phyloP scores from a whole-genome alignment of 2,329 filamentous ascomycete species.

The Aureobasidium sp. region DNA sequence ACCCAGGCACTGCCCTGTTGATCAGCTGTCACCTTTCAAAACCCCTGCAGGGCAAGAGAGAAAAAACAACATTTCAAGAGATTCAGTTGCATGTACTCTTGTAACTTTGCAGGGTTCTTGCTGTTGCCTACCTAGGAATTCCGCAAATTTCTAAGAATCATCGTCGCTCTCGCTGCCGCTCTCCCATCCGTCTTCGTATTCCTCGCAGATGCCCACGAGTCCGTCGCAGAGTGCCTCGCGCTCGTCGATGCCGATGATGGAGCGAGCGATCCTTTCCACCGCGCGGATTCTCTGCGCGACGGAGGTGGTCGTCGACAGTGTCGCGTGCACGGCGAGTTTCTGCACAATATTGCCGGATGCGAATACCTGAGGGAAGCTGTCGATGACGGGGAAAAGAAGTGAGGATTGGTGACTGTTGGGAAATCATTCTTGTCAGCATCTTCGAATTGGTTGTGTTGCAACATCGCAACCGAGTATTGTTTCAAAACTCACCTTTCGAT shows the following conservation, averaged over 20 bases:
- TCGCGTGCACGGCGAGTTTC: constrained; percentile 39
- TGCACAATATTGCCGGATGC: constrained; percentile 31
- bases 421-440: background rate
- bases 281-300: constrained; percentile 61
- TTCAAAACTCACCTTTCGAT: constrained; percentile 10
- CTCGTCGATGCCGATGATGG: constrained; percentile 61
- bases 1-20: background rate
- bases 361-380: constrained; percentile 78
- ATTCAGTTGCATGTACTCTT: background rate
- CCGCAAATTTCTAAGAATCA: constrained; percentile 16
- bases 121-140: too few species aligned
- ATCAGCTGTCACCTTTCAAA: background rate
- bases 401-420: constrained; percentile 34
- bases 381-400: constrained; percentile 65
- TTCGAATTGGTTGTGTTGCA: background rate
- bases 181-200: constrained; percentile 81
- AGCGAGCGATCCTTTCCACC: constrained; percentile 47
- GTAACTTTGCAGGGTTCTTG: background rate
- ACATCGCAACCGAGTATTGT: constrained; percentile 15
- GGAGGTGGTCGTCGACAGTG: constrained; percentile 64
- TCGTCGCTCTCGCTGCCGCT: constrained; percentile 61
- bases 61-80: background rate
- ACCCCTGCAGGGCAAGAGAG: background rate
- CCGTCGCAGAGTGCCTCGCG: constrained; percentile 75
- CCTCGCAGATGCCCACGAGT: constrained; percentile 72